Evolutionary conservation across 805 yeast species (phyloP), one percentile per base, ranked within the genome.

Genomic region (Starmerella potacharoeniae): DNA sequence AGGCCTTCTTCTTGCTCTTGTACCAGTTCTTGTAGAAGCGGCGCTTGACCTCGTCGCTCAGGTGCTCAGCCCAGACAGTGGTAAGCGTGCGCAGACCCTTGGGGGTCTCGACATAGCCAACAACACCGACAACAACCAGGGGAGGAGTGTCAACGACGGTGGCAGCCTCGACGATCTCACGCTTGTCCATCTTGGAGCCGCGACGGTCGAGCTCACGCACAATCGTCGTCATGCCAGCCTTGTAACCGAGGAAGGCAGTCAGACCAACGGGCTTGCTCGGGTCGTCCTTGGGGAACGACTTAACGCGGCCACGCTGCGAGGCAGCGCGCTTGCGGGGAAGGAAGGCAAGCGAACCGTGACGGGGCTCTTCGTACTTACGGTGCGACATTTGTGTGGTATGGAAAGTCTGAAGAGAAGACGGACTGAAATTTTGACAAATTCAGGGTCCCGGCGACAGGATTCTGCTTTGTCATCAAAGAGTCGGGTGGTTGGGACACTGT

Each of bases 1-100:
- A 93, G 73, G 98, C 98, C 91, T 90, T 90, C 96, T 93, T 93
- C 91, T 93, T 93, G 69, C 96, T 84, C 84, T 90, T 90, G 96
- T 87, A 93, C 98, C 98, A 93, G 96, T 91, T 93, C 88, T 90
- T 93, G 96, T 93, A 93, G 96, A 93, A 93, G 83, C 97, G 88
- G 84, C 98, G 88, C 86, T 84, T 91, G 78, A 93, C 83, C 80
- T 93, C 98, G 75, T 93, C 98, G 72, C 96, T 86, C 74, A 93
- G 83, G 81, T 93, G 98, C 83, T 93, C 97, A 73, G 98, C 98
- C 98, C 98, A 93, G 75, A 93, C 98, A 73, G 98, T 93, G 77
- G 97, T 88, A 77, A 93, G 84, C 64, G 98, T 88, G 81, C 98
- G 89, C 75, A 93, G 83, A 80, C 98, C 98, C 83, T 97, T 90